Conservation (phyloP, 1,284 basidiomycete genomes). For the Coriolopsis trogii region DNA sequence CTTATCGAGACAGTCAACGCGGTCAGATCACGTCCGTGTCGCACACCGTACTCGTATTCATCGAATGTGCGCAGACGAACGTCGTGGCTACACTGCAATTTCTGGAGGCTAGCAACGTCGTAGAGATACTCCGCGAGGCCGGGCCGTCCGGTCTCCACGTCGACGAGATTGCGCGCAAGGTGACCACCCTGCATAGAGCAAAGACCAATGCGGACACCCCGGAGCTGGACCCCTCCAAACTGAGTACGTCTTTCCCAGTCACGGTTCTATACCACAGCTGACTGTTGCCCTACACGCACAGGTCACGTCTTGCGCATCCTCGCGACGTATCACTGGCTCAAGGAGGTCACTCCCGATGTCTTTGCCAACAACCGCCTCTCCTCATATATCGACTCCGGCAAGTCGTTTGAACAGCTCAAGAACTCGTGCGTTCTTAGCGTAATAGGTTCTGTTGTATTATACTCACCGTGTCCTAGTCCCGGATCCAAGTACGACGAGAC, state of each 20-base stretch:
- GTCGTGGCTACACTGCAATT: too few species aligned
- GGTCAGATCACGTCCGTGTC: too few species aligned
- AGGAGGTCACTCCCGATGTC: too few species aligned
- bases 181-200: too few species aligned
- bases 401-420: conserved; percentile 42
- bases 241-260: conserved; percentile 9
- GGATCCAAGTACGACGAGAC: conserved; percentile 21
- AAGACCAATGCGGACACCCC: too few species aligned
- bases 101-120: conserved; percentile 64
- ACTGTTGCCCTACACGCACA: conserved; percentile 29
- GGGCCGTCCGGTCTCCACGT: conserved; percentile 60
- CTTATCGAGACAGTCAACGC: conserved; percentile 1
- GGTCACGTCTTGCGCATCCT: conserved; percentile 69
- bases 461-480: too few species aligned
- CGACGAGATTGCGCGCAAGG: too few species aligned
- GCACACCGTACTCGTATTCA: too few species aligned
- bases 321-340: conserved; percentile 74
- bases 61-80: too few species aligned
- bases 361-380: conserved; percentile 70
- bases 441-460: too few species aligned
- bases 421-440: conserved; percentile 35
- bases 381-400: conserved; percentile 65
- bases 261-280: background rate
- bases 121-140: conserved; percentile 67
- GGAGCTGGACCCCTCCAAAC: conserved; percentile 15